Base-by-base conservation (phyloP, 2,329 filamentous ascomycete species). In the Penicillium sp. region DNA sequence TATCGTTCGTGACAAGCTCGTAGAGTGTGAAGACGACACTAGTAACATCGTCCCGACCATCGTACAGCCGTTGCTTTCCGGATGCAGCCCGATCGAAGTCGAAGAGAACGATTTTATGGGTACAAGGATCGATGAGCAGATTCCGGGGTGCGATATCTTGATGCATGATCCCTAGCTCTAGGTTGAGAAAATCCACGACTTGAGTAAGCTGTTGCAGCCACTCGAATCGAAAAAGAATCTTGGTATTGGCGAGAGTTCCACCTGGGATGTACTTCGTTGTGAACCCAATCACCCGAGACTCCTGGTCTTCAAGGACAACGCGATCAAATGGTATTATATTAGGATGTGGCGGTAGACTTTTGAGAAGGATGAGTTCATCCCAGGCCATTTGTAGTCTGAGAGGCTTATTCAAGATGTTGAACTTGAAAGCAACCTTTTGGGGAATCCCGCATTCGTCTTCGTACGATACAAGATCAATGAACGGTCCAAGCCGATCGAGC, bases 241-340 rank as follows among this genome's bases (percentile, higher is more conserved):
- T 58, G 51, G 47, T 43, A 54, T 57, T 73, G 13, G n/a, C n/a
- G n/a, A 71, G 60, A 27, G 49, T 65, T 55, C 59, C 51, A 32
- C 63, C 64, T 34, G 58, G 38, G 9, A 71, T 62, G 22, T 62
- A 66, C 22, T 65, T 67, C 11, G 57, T 65, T 34, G 61, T 63
- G 51, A 69, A 71, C 24, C 67, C 59, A 50, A 71, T 53, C 9
- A 70, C 55, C 9, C 66, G 62, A 53, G 55, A 63, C 40, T 67
- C 59, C 5, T 49, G n/a, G 32, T 64, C 61, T 42, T 66, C 51
- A 7, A 71, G 45, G 16, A 71, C 59, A 44, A 71, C 45, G 21
- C 56, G 55, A 55, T 68, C 56, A 54, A 68, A 60, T 18, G 63
- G 62, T 54, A 70, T 47, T n/a, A 71, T 60, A 61, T 70, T 69